Percentiles rank a stretch among this genome's conserved stretches.
Evolutionary conservation across 306 rosid species (phyloP).

Genomic region (Prunus kanzakura): DNA sequence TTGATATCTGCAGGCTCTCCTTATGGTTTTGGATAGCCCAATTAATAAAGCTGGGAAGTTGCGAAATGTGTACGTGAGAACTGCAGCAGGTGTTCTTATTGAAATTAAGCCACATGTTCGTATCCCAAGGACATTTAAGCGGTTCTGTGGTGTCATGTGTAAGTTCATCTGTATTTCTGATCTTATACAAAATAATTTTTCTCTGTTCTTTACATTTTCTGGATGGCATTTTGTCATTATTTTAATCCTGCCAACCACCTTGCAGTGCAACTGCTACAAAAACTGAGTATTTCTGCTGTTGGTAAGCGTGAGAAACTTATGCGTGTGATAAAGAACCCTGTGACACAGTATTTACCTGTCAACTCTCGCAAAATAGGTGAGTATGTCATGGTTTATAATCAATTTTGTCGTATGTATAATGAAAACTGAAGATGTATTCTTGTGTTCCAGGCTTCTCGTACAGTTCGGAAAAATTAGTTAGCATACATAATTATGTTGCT

Average conservation of each 20-base stretch:
- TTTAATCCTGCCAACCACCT: constrained; percentile 12
- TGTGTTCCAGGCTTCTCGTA: constrained; percentile 55
- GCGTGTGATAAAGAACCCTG: constrained; percentile 75
- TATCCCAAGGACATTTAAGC: constrained; percentile 84
- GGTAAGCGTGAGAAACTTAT: constrained; percentile 82
- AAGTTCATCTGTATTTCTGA: constrained; percentile 29
- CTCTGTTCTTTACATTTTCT: neutral
- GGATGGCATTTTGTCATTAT: constrained; percentile 9
- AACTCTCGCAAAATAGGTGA: constrained; percentile 69
- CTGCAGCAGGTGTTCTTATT: constrained; percentile 72
- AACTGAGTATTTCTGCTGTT: constrained; percentile 68
- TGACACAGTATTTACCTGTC: constrained; percentile 70
- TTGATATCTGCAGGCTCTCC: constrained; percentile 55
- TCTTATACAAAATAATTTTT: neutral
- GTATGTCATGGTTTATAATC: constrained; percentile 4
- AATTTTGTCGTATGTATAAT: neutral
- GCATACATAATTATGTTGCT: constrained; percentile 43
- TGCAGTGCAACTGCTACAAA: constrained; percentile 85
- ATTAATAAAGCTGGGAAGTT: constrained; percentile 80
- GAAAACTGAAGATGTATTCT: neutral
- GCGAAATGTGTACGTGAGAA: constrained; percentile 69
- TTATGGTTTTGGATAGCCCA: constrained; percentile 76
- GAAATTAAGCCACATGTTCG: constrained; percentile 82
- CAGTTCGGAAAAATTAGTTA: constrained; percentile 68
- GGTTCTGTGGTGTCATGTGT: constrained; percentile 85